Conservation (phyloP, 2,329 filamentous ascomycete species). For the Curvularia eragrostidis region DNA sequence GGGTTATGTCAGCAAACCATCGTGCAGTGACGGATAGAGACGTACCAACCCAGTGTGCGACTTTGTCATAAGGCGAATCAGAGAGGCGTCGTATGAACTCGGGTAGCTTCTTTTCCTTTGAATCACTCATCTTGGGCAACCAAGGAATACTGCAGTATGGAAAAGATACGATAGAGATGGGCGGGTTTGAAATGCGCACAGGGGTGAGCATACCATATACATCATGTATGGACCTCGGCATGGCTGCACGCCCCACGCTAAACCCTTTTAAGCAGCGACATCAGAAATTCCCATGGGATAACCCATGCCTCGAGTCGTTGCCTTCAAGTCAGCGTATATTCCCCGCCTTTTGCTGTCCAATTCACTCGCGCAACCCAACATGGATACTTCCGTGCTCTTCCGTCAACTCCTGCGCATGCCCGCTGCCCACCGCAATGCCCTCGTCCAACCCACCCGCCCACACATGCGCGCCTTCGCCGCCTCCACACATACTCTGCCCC, state of each 20-base stretch:
- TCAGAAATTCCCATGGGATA: conserved; percentile 7
- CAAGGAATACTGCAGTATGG: neutral
- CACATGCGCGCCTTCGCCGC: conserved; percentile 34
- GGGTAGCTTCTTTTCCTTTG: conserved; percentile 7
- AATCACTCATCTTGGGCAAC: neutral
- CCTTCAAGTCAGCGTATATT: neutral
- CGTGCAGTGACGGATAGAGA: neutral
- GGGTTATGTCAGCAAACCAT: neutral
- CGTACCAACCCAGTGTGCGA: conserved; percentile 25
- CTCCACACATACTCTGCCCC: conserved; percentile 22
- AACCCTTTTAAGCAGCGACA: conserved; percentile 2
- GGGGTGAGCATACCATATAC: neutral
- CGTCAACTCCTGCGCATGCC: conserved; percentile 41
- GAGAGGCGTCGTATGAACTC: neutral
- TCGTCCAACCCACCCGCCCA: conserved; percentile 24
- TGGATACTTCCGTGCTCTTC: conserved; percentile 36
- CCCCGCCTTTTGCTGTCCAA: neutral
- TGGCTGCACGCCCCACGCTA: neutral
- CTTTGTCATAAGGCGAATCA: conserved; percentile 10
- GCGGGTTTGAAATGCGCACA: neutral
- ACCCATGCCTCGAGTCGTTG: neutral
- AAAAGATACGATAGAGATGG: neutral
- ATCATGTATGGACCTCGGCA: conserved; percentile 1
- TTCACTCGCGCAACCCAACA: conserved; percentile 9
- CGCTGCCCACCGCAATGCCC: conserved; percentile 27